Conservation (phyloP, 2,329 filamentous ascomycete genomes). For the Diplodia corticola region DNA sequence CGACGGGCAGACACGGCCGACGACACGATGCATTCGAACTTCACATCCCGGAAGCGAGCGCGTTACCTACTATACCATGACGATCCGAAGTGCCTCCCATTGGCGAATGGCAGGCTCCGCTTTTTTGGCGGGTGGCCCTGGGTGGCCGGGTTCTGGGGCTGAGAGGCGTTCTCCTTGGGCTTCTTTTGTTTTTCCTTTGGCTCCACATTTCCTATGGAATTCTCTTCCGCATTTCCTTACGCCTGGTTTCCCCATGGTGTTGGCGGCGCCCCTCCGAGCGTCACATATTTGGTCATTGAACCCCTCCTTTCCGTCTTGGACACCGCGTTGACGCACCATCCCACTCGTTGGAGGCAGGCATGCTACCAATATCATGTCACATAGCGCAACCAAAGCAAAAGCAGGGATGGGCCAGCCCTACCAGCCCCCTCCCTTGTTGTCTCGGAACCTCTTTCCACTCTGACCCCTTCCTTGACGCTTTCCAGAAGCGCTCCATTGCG, state of each 20-base stretch:
- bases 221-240: background rate
- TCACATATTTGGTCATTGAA: background rate
- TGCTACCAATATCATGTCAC: constrained; percentile 11
- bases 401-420: constrained; percentile 4
- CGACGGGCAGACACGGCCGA: constrained; percentile 14
- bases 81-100: background rate
- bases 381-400: constrained; percentile 5
- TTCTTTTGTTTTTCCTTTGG: constrained; percentile 2
- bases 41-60: constrained; percentile 2
- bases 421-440: background rate
- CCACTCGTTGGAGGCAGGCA: constrained; percentile 4
- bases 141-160: constrained; percentile 6
- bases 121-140: background rate
- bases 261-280: too few relatives aligned
- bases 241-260: too few relatives aligned
- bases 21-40: constrained; percentile 17
- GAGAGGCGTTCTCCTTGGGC: constrained; percentile 14
- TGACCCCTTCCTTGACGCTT: background rate
- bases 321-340: background rate
- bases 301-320: background rate
- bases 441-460: background rate
- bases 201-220: background rate
- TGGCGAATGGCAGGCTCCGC: constrained; percentile 2
- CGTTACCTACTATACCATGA: constrained; percentile 16
- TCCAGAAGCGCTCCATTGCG: background rate